Evolutionary conservation across 371 early-diverging fungal genomes (phyloP), one percentile per base, ranked within the genome.

Genomic region (Smittium mucronatum): DNA sequence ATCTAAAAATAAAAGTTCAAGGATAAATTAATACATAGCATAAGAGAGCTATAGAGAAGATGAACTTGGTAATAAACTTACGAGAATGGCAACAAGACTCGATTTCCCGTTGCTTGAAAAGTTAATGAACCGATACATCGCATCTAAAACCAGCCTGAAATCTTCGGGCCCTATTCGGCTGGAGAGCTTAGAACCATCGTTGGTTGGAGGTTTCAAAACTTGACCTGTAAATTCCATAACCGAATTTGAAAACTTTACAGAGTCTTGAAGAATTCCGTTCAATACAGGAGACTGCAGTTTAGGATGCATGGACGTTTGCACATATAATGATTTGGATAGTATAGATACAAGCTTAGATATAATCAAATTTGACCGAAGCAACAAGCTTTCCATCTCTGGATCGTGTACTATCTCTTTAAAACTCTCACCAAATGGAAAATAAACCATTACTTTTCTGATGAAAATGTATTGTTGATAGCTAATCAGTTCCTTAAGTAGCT

Each of bases 391-490:
- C 73, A 82, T 84, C 79, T 87, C 83, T 16, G 76, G 63, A 35
- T 83, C 84, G 36, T 81, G 76, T 21, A 82, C 80, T 28, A 80
- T 69, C 0, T 21, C 64, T 15, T 33, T 15, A 5, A 80, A 75
- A 47, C 84, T 83, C 21, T 79, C 77, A 21, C 89, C 90, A 76
- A 87, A 87, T 1, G 92, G 92, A 70, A 90, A 91, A 70, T 88
- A 84, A 8, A 85, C 80, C 64, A 83, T 75, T 34, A 86, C 82
- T 69, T 87, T 87, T 66, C 85, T 84, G 34, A 89, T 72, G 32
- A 90, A 71, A 0, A 80, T 77, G 64, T 84, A 79, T 36, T 87
- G 35, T 36, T 70, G 33, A 31, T 33, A 57, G 28, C 32, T 57
- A 32, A 34, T 34, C 36, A 65, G 70, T n/a, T 70, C 63, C 64